Base-by-base conservation (phyloP, 495 filamentous ascomycete species). In the Penicillium longicatenatum region DNA sequence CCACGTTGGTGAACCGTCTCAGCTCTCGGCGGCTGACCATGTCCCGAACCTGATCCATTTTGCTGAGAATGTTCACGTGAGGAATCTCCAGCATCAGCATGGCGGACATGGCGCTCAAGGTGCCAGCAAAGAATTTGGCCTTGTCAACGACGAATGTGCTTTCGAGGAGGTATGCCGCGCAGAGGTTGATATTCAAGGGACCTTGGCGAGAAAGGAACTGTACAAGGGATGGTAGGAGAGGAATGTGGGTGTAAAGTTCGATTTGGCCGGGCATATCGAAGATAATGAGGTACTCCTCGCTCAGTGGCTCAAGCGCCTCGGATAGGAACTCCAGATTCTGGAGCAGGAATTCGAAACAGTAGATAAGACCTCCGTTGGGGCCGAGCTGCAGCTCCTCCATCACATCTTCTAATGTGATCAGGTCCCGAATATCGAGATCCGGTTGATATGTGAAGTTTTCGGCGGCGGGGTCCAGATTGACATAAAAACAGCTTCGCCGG, bases 241-340 rank as follows among this genome's bases (percentile, higher is more conserved):
- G 94, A 29, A 97, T 88, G 68, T 98, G 94, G 12, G 94, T 97
- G 78, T 98, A 98, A 29, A 98, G 89, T 74, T 98, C 94, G 73
- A 98, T 97, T 75, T 98, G 94, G 50, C 94, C 94, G 1, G 94
- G 94, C 89, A 97, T 97, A 73, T 98, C 94, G 78, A 98, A 91
- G 49, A 98, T 88, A 67, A 96, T 94, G 42, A 98, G 79, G 71
- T 95, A 96, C 65, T 98, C 94, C 60, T 98, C 94, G 6, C 89
- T 91, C 14, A 96, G 79, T 41, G 88, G 84, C 58, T 96, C 92
- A 17, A 98, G 86, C 1, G 86, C 81, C 49, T 96, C 90, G 42
- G 90, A 91, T 35, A 98, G 78, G 78, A 96, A 98, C 69, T 97
- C 93, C 58, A 98, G 86, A 68, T 98, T 97, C 71, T 98, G 89